These are phyloP conservation scores for Aspergillus sp. DNA, from an alignment of 2,329 filamentous ascomycete species.

Conservation along the genomic window DNA sequence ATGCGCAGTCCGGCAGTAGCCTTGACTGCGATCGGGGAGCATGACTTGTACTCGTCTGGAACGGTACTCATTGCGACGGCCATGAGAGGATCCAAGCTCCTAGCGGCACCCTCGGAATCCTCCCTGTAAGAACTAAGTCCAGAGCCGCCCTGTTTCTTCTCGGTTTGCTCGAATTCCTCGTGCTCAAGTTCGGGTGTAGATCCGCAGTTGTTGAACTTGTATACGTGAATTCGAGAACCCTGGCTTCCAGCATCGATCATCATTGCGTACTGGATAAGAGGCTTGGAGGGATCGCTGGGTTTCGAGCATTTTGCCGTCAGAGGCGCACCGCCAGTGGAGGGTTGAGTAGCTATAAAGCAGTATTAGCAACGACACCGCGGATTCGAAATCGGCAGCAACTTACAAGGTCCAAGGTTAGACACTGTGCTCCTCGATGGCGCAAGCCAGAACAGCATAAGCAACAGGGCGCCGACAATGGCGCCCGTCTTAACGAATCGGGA, in stretches of 20 bases:
- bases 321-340: slow-evolving; percentile 42
- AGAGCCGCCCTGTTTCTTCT: slow-evolving; percentile 75
- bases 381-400: slow-evolving; percentile 3
- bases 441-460: slow-evolving; percentile 58
- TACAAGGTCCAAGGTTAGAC: slow-evolving; percentile 26
- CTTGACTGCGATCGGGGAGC: slow-evolving; percentile 95
- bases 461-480: slow-evolving; percentile 57
- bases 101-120: slow-evolving; percentile 83
- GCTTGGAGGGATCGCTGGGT: slow-evolving; percentile 83
- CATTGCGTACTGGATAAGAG: slow-evolving; percentile 92
- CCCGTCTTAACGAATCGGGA: slow-evolving; percentile 62
- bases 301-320: slow-evolving; percentile 74
- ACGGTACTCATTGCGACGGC: slow-evolving; percentile 80
- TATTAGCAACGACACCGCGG: slow-evolving; percentile 2
- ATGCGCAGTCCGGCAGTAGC: slow-evolving; percentile 91
- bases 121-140: slow-evolving; percentile 82
- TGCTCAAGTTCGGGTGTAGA: slow-evolving; percentile 89
- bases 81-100: slow-evolving; percentile 84
- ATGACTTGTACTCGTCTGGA: slow-evolving; percentile 84
- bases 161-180: slow-evolving; percentile 91
- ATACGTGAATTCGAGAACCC: slow-evolving; percentile 96
- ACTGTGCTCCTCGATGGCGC: slow-evolving; percentile 40
- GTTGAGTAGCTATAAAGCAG: slow-evolving; percentile 24
- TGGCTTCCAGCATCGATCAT: slow-evolving; percentile 99
- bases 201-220: slow-evolving; percentile 99